Base-by-base conservation (phyloP, 108 stramenopile genomes). In the Skeletonema costatum region DNA sequence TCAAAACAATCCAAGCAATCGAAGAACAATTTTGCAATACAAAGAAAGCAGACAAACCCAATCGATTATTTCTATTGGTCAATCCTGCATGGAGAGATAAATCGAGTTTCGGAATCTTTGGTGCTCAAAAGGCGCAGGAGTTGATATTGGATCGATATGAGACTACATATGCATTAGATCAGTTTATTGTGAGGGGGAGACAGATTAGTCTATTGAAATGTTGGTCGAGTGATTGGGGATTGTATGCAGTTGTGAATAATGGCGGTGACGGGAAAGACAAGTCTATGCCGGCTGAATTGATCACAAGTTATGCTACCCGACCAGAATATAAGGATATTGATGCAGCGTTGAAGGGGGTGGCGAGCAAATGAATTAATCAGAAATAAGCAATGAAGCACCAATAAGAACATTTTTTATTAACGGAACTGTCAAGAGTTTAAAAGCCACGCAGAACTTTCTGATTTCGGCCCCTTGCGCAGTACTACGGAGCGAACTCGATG, bases 1-100 rank as follows among this genome's bases (percentile, higher is more conserved):
- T 68, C 64, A 68, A 68, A 58, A 75, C 67, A 14, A 68, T 58
- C 10, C 33, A 66, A 39, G 11, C 51, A 13, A 73, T 78, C 13
- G 77, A 78, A 71, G 64, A 78, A 5, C 69, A 73, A 59, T 78
- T 78, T 66, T 66, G 71, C 25, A 71, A 78, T 73, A 73, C 77
- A 16, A 46, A 68, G 6, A 51, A 51, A 51, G 30, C 66, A 14
- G 71, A 64, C 8, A 78, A 73, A 38, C 60, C 71, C 58, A 78
- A 73, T 17, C 72, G 78, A 3, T 21, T 80, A 0, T 74, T 80
- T 21, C 38, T 80, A 19, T 32, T 80, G 35, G 58, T 80, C 5
- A 80, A 80, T 74, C 78, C 78, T 31, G 64, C 78, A 12, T 80
- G 78, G 78, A 58, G 73, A 50, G 78, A 80, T 68, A 42, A 38